Evolutionary conservation across 352 stramenopile genomes (phyloP).

Genomic region (Globisporangium viniferum): DNA sequence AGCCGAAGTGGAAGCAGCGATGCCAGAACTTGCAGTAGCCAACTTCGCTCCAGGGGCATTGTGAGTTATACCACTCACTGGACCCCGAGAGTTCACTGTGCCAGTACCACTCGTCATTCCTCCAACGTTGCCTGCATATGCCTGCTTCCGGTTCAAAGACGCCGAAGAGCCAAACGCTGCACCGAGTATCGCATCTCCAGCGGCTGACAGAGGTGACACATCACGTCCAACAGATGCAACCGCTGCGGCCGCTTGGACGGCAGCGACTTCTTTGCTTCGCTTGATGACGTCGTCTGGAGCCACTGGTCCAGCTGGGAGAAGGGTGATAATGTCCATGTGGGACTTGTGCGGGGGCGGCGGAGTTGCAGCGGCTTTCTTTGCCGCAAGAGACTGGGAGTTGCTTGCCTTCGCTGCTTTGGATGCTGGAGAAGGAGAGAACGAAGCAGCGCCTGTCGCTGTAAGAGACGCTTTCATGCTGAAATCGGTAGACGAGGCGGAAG

Average conservation of each 20-base stretch:
- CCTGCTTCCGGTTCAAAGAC: conserved; percentile 34
- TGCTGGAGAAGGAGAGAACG: conserved; percentile 16
- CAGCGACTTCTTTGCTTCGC: conserved; percentile 76
- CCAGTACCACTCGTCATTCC: conserved; percentile 11
- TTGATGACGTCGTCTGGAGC: conserved; percentile 85
- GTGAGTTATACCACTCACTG: conserved; percentile 2
- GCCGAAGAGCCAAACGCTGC: conserved; percentile 43
- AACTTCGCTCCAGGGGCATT: conserved; percentile 11
- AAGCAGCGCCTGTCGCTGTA: conserved; percentile 5
- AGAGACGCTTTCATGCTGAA: conserved; percentile 18
- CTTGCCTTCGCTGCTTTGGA: conserved; percentile 12
- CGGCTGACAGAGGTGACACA: conserved; percentile 39
- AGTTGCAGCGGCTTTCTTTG: conserved; percentile 28
- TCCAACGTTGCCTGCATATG: conserved; percentile 24
- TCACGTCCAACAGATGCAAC: conserved; percentile 58
- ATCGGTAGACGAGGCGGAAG: conserved; percentile 13
- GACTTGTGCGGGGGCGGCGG: conserved; percentile 68
- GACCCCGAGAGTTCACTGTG: conserved; percentile 3
- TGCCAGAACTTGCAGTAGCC: conserved; percentile 6
- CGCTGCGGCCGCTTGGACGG: conserved; percentile 67
- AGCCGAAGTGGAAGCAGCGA: conserved; percentile 9
- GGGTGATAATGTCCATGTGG: conserved; percentile 66
- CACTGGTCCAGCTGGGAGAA: conserved; percentile 48
- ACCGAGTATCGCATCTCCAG: conserved; percentile 47
- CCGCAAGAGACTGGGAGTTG: conserved; percentile 8